These are phyloP conservation scores for Aspergillus fumigatiaffinis DNA, from an alignment of 2,329 filamentous ascomycete genomes.

Conservation along the genomic window DNA sequence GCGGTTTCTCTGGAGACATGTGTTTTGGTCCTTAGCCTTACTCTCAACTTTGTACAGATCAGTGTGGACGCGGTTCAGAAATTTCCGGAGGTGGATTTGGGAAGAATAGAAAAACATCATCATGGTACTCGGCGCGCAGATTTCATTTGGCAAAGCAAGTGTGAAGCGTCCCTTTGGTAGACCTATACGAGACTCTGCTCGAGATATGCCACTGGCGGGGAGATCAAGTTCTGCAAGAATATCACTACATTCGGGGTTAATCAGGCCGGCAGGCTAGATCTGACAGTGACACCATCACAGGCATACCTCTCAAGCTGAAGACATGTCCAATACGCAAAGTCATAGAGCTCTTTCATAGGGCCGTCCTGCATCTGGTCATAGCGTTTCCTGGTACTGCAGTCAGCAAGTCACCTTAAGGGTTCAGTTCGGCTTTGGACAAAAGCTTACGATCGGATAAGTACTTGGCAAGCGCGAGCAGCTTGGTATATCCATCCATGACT, in stretches of 20 bases:
- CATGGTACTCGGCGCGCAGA: slow-evolving; percentile 32
- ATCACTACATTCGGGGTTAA: no score
- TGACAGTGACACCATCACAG: no score
- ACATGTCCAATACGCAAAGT: slow-evolving; percentile 88
- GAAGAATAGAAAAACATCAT: slow-evolving; percentile 57
- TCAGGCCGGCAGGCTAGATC: no score
- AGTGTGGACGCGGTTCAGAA: slow-evolving; percentile 54
- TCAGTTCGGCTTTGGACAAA: no score
- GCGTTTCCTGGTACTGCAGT: no score
- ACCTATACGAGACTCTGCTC: slow-evolving; percentile 47
- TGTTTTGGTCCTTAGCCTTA: no score
- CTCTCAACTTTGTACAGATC: slow-evolving; percentile 48
- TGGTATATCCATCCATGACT: slow-evolving; percentile 70
- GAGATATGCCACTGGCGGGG: slow-evolving; percentile 57
- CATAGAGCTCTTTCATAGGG: slow-evolving; percentile 56
- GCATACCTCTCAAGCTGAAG: slow-evolving; percentile 92
- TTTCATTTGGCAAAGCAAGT: slow-evolving; percentile 29
- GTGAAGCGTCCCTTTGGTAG: slow-evolving; percentile 37
- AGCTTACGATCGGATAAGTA: slow-evolving; percentile 76
- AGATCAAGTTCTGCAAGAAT: slow-evolving; percentile 81
- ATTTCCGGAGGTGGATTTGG: slow-evolving; percentile 58
- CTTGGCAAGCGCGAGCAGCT: slow-evolving; percentile 59
- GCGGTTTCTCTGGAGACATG: no score
- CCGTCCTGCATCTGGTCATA: slow-evolving; percentile 30
- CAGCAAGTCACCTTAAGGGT: no score